Conservation (phyloP, 129 eudicot genomes). For the Oenanthe sinensis region DNA sequence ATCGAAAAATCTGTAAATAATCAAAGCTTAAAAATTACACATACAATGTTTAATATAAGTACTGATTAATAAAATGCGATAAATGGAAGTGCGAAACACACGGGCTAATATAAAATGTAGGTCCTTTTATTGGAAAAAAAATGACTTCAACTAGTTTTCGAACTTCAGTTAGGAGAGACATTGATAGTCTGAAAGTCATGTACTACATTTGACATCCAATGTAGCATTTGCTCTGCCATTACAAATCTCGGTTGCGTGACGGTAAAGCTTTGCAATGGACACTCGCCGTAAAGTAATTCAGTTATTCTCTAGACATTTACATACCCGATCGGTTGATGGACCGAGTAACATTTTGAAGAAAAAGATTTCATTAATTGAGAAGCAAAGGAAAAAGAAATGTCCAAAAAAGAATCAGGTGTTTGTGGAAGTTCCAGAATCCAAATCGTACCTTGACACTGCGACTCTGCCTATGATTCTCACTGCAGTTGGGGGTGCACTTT, state of each 20-base stretch:
- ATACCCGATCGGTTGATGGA: slow-evolving; percentile 35
- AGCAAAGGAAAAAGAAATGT: slow-evolving; percentile 34
- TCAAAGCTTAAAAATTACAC: too few species aligned
- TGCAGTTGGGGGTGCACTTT: slow-evolving; percentile 68
- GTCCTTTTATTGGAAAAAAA: too few species aligned
- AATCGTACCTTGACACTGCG: slow-evolving; percentile 67
- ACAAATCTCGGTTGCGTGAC: neutral
- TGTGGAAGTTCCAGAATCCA: slow-evolving; percentile 75
- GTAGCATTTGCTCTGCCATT: neutral
- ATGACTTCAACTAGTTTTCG: neutral
- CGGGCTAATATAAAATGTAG: too few species aligned
- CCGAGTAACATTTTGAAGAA: slow-evolving; percentile 71
- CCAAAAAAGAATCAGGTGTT: slow-evolving; percentile 46
- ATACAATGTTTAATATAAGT: too few species aligned
- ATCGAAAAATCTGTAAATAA: too few species aligned
- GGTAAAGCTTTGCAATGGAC: slow-evolving; percentile 1
- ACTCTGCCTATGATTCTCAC: slow-evolving; percentile 74
- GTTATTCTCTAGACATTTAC: slow-evolving; percentile 31
- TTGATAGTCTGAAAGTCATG: neutral
- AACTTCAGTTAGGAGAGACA: neutral
- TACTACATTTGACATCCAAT: neutral
- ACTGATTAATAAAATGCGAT: too few species aligned
- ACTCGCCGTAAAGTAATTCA: slow-evolving; percentile 10
- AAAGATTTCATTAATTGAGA: slow-evolving; percentile 43
- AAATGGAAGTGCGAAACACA: too few species aligned